Evolutionary conservation across 2,329 filamentous ascomycete species (phyloP).

Genomic region (Hirsutella minnesotensis): DNA sequence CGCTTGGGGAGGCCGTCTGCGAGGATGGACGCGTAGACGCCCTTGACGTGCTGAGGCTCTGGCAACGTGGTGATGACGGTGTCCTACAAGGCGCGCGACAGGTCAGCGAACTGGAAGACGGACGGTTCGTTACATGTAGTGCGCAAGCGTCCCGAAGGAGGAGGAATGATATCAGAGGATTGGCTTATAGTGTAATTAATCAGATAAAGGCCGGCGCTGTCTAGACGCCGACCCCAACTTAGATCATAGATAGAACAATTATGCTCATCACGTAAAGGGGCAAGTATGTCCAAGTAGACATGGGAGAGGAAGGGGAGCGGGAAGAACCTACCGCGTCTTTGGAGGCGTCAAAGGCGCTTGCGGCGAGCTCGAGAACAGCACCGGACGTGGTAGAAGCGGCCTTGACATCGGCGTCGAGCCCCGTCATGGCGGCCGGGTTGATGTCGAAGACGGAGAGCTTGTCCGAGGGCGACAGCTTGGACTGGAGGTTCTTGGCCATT

Average conservation of each 20-base stretch:
- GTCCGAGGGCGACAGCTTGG: constrained; percentile 39
- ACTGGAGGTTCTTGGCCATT: constrained; percentile 51
- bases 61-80: constrained; percentile 82
- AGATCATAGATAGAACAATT: constrained; percentile 51
- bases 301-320: not conserved
- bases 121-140: no score
- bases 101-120: not conserved
- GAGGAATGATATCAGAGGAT: constrained; percentile 28
- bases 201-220: constrained; percentile 38
- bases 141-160: no score
- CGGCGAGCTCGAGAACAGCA: constrained; percentile 32
- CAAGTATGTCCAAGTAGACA: not conserved
- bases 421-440: constrained; percentile 35
- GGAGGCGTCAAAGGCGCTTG: constrained; percentile 34
- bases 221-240: constrained; percentile 41
- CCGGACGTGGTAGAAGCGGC: constrained; percentile 24
- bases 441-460: constrained; percentile 44
- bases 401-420: constrained; percentile 35
- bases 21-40: constrained; percentile 69
- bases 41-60: constrained; percentile 76
- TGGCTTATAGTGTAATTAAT: constrained; percentile 55
- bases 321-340: constrained; percentile 36
- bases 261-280: constrained; percentile 9
- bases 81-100: constrained; percentile 46
- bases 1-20: constrained; percentile 37